Evolutionary conservation across 2,329 filamentous ascomycete species (phyloP).

Genomic region (Paracoccidioides brasiliensis): DNA sequence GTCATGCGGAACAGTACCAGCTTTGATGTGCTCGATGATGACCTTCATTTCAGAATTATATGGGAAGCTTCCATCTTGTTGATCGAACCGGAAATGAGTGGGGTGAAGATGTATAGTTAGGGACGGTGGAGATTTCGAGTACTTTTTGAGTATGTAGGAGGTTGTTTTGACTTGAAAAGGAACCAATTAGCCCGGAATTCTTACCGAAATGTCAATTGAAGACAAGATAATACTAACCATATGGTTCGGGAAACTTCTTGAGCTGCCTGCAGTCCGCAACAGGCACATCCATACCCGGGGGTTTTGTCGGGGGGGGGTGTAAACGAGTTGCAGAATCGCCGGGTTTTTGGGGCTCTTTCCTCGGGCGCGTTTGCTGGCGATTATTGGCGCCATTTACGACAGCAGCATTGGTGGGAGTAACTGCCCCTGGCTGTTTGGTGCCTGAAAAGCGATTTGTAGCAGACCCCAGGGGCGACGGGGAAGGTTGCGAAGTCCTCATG

Average conservation of each 20-base stretch:
- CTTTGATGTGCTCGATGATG: constrained; percentile 62
- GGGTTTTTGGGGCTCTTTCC: constrained; percentile 41
- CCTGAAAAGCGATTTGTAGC: constrained; percentile 44
- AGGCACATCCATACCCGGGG: constrained; percentile 15
- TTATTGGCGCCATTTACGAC: constrained; percentile 35
- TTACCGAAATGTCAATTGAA: constrained; percentile 7
- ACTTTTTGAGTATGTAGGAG: constrained; percentile 71
- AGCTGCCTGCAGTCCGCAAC: constrained; percentile 21
- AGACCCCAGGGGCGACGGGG: constrained; percentile 39
- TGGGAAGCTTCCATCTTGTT: constrained; percentile 80
- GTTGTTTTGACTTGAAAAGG: constrained; percentile 52
- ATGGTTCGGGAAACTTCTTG: constrained; percentile 33
- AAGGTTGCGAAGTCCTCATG: constrained; percentile 43
- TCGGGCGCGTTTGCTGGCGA: constrained; percentile 31
- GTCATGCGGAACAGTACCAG: constrained; percentile 74
- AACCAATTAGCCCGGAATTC: constrained; percentile 14
- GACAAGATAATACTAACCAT: constrained; percentile 24
- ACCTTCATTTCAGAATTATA: constrained; percentile 88
- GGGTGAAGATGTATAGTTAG: constrained; percentile 74
- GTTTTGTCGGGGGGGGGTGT: constrained; percentile 24
- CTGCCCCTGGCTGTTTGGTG: constrained; percentile 39
- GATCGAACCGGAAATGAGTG: constrained; percentile 81
- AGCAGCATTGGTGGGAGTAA: constrained; percentile 24
- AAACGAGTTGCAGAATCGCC: constrained; percentile 22
- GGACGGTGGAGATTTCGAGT: constrained; percentile 59